phyloP scores from a whole-genome alignment of 2,329 filamentous ascomycete genomes.

The Stemphylium beticola region DNA sequence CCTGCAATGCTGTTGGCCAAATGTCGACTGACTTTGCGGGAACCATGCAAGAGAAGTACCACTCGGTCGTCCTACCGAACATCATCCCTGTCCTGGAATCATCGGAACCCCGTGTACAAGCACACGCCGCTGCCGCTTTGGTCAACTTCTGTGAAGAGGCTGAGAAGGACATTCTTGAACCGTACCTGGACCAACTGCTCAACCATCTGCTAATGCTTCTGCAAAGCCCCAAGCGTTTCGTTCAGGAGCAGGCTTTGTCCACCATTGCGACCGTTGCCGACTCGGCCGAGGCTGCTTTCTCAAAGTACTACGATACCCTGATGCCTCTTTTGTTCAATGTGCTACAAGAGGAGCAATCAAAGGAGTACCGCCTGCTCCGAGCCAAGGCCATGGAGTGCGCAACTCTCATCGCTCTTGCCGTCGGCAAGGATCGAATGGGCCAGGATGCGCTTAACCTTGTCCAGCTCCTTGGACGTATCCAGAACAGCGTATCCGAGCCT shows the following conservation, averaged over 20 bases:
- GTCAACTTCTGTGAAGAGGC: constrained; percentile 99
- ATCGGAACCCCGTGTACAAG: constrained; percentile 90
- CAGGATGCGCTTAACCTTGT: constrained; percentile 86
- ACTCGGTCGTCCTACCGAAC: constrained; percentile 82
- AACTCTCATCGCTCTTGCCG: constrained; percentile 91
- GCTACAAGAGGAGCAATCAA: constrained; percentile 85
- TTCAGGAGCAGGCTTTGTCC: constrained; percentile 95
- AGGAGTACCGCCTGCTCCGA: constrained; percentile 87
- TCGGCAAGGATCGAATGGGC: constrained; percentile 91
- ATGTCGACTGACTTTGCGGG: constrained; percentile 99
- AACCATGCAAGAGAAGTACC: constrained; percentile 96
- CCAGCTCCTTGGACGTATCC: constrained; percentile 84
- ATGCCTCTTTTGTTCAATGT: constrained; percentile 96
- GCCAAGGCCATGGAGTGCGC: constrained; percentile 99
- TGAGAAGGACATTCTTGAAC: constrained; percentile 87
- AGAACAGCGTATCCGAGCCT: constrained; percentile 78
- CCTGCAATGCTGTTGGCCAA: constrained; percentile 97
- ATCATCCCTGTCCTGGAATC: constrained; percentile 93
- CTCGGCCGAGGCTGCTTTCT: constrained; percentile 92
- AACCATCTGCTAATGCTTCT: constrained; percentile 85
- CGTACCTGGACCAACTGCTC: constrained; percentile 88
- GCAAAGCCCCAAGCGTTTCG: constrained; percentile 90
- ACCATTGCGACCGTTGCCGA: constrained; percentile 99
- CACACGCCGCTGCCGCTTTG: constrained; percentile 93
- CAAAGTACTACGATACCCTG: constrained; percentile 91